A percentile compares a stretch with the other conserved stretches of the same genome.
These are phyloP conservation scores for Niveomyces coronatus DNA, from an alignment of 2,329 filamentous ascomycete genomes.

Conservation along the genomic window DNA sequence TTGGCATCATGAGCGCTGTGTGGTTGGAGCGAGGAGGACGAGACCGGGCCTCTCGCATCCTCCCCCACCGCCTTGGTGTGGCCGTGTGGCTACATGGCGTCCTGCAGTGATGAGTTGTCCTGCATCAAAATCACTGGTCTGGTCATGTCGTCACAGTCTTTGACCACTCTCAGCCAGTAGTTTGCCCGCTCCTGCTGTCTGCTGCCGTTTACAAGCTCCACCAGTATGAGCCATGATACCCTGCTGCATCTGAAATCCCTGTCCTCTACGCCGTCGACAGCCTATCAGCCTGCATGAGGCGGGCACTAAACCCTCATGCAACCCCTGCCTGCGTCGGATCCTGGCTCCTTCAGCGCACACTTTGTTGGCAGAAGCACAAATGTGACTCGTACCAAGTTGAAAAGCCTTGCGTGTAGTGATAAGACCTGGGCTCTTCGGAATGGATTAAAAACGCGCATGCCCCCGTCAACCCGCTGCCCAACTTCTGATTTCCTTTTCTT, in stretches of 20 bases:
- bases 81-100: conserved; percentile 5
- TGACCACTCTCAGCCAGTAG: conserved; percentile 4
- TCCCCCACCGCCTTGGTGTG: conserved; percentile 3
- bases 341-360: conserved; percentile 3
- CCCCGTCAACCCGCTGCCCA: conserved; percentile 27
- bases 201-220: conserved; percentile 5
- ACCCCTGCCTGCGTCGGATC: conserved; percentile 6
- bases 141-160: conserved; percentile 6
- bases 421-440: conserved; percentile 4
- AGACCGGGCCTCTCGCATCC: not conserved
- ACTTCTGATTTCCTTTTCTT: conserved; percentile 22
- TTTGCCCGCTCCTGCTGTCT: not conserved
- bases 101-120: conserved; percentile 11
- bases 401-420: conserved; percentile 3
- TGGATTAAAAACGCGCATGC: conserved; percentile 29
- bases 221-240: conserved; percentile 9
- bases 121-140: conserved; percentile 8
- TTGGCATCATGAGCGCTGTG: not conserved
- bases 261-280: conserved; percentile 1
- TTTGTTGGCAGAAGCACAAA: conserved; percentile 7
- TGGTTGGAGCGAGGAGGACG: not conserved
- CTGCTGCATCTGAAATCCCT: conserved; percentile 7
- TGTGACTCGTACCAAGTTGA: conserved; percentile 7
- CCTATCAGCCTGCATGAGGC: conserved; percentile 2
- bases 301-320: conserved; percentile 6